These are phyloP conservation scores for Fusarium sp. DNA, from an alignment of 2,329 filamentous ascomycete species.

Conservation along the genomic window DNA sequence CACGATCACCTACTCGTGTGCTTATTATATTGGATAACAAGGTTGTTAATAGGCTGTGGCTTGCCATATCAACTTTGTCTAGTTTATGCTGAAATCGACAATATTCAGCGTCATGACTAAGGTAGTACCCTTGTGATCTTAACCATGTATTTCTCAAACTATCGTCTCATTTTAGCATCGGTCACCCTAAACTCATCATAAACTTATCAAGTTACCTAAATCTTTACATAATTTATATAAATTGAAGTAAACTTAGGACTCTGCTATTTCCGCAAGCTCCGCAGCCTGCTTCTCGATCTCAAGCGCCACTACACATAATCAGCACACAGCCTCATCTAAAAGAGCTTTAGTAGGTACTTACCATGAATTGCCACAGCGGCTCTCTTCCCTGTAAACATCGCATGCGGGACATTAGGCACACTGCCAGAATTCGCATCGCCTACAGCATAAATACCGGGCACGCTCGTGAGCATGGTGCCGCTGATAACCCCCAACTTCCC, in stretches of 20 bases:
- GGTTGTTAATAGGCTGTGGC: neutral
- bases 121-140: neutral
- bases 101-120: neutral
- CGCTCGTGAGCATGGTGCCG: conserved; percentile 61
- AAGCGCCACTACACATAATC: conserved; percentile 50
- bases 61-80: neutral
- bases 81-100: accelerated
- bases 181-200: neutral
- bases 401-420: conserved; percentile 70
- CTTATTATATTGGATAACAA: too few relatives aligned
- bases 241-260: neutral
- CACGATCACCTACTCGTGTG: too few relatives aligned
- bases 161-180: accelerated
- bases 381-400: conserved; percentile 68
- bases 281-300: conserved; percentile 52
- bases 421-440: conserved; percentile 70
- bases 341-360: conserved; percentile 47
- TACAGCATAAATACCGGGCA: conserved; percentile 65
- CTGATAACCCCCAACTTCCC: conserved; percentile 56
- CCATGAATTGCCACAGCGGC: conserved; percentile 67
- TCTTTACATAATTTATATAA: neutral
- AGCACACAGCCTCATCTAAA: neutral
- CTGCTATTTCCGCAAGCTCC: conserved; percentile 44
- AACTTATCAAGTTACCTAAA: accelerated
- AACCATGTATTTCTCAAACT: accelerated